A percentile compares a stretch with the other conserved stretches of the same genome.
Evolutionary conservation across 139 green algal species (phyloP).

Genomic region (Coelastrella sp.): DNA sequence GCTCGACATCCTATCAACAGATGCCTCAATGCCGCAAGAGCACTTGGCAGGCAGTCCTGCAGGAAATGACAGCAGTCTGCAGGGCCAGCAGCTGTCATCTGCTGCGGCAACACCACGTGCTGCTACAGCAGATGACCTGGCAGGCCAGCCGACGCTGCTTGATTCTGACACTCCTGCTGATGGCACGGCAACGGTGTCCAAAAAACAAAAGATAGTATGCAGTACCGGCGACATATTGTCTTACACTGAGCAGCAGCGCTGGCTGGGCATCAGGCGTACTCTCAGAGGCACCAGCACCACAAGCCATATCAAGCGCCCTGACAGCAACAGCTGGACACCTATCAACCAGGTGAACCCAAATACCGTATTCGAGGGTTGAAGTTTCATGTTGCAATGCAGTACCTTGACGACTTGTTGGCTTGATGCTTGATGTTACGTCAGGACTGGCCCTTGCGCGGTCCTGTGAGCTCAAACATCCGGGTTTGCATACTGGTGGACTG

Average conservation of each 20-base stretch:
- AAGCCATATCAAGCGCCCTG: neutral
- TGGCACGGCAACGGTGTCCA: neutral
- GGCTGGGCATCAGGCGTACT: neutral
- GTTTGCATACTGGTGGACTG: too few species aligned
- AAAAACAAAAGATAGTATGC: neutral
- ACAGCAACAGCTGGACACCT: slow-evolving; percentile 19
- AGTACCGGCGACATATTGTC: too few species aligned
- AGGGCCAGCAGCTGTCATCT: too few species aligned
- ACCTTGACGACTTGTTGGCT: too few species aligned
- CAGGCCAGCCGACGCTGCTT: too few species aligned
- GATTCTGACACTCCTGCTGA: neutral
- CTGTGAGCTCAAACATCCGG: too few species aligned
- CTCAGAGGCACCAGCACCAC: slow-evolving; percentile 20
- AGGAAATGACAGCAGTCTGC: too few species aligned
- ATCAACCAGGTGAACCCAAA: neutral
- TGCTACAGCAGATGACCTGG: neutral
- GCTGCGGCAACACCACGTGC: too few species aligned
- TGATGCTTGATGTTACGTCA: too few species aligned
- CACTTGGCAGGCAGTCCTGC: neutral
- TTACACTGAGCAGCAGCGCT: neutral
- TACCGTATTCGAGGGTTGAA: neutral
- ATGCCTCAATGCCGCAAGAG: neutral
- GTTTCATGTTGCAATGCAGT: neutral
- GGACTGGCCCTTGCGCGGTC: too few species aligned
- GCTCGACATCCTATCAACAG: neutral